Base-by-base conservation (phyloP, 2,329 filamentous ascomycete species). In the Colletotrichum truncatum region DNA sequence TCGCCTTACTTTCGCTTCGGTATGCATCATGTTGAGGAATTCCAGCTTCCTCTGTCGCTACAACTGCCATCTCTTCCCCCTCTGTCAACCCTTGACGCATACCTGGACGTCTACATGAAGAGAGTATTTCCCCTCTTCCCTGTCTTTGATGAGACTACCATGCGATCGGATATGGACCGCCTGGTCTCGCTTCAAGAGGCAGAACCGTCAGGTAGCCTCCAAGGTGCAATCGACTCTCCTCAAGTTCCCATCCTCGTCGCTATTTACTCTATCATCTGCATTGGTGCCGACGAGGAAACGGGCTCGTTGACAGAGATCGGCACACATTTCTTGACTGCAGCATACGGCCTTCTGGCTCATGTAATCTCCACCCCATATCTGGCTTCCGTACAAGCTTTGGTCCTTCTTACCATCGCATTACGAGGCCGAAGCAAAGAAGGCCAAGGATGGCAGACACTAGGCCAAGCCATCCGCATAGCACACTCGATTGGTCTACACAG, bases 401-500 rank as follows among this genome's bases (percentile, higher is more conserved):
- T 70, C 1, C 68, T 73, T 1, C 43, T 72, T 6, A 41, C 65
- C 7, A 36, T 72, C 0, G 64, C 67, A 0, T 60, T 73, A 1
- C 55, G 69, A n/a, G 67, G 65, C 1, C 64, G 65, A 1, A 54
- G 56, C 5, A 71, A 70, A 21, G 71, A 73, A n/a, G 71, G 71
- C 0, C 70, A 72, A 51, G 67, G 69, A 4, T 73, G 71, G 71
- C 71, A 73, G n/a, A 58, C 70, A 1, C 52, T 68, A 10, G 72
- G 71, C 0, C 71, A 72, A 25, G 70, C 71, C 0, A 66, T 73
- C 25, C 66, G 72, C 6, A 70, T 70, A 4, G 70, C 72, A 4
- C 70, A 72, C 21, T 73, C 71, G 0, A 68, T 73, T 11, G 72
- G 72, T 16, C 68, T 73, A 6, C 72, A 73, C 28, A 48, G 67